Base-by-base conservation (phyloP, 1,284 basidiomycete genomes). In the Apiotrichum sp. region DNA sequence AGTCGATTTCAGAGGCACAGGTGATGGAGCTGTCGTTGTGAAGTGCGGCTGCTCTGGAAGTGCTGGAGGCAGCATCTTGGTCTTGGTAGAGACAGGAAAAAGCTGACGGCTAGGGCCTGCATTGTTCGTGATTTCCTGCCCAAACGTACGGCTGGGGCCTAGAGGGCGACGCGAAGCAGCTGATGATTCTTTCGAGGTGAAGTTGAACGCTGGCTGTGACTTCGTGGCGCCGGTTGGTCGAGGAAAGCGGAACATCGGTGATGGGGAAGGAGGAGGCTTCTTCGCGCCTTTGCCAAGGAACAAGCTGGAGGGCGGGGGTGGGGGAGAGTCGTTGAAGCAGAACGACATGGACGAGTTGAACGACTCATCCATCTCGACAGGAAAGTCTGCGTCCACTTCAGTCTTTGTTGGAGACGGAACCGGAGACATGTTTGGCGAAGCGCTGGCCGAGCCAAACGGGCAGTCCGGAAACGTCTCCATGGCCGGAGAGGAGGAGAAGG, bases 291-390 rank as follows among this genome's bases (percentile, higher is more conserved):
- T 53, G 55, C 52, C 49, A 34, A 58, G 45, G 31, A 48, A 53
- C 40, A 51, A 39, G 55, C 47, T 59, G 16, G 52, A 59, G 10
- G 56, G 56, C 11, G 55, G 52, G 13, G 14, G 52, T 35, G 52
- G 53, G 14, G 66, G 68, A 9, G 66, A 69, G 49, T 69, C 65
- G 41, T 59, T 57, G 11, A 52, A 54, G 10, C 64, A 64, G 44
- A 76, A 62, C 11, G 70, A 71, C 67, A 76, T 68, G 53, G 72
- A 73, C 42, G 73, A 72, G 64, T 72, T 75, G 70, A 76, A 76
- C 4, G 73, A 75, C 54, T 70, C 69, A 57, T 76, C 74, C 38
- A 76, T 72, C 31, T 76, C 74, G 44, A 66, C 64, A 6, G 73
- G 71, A 7, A 76, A 59, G 47, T 48, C 47, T 4, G 16, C 47